These are phyloP conservation scores for Globisporangium abappressorium DNA, from an alignment of 352 stramenopile genomes.

Conservation along the genomic window DNA sequence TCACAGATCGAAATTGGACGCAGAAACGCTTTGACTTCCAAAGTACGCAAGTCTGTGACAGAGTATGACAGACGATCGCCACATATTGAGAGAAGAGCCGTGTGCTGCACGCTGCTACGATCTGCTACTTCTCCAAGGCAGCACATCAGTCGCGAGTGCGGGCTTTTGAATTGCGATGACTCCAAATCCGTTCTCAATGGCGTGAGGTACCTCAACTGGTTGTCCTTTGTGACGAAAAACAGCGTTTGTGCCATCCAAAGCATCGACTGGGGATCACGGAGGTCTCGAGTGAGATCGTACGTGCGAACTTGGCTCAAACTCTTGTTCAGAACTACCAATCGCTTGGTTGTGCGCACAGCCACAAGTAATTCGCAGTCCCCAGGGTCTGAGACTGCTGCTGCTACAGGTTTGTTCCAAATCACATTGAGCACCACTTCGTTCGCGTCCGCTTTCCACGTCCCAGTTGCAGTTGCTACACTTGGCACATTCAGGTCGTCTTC, in stretches of 20 bases:
- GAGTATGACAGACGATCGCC: slow-evolving; percentile 58
- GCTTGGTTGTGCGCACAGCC: slow-evolving; percentile 50
- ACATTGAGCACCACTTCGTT: slow-evolving; percentile 52
- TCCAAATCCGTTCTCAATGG: slow-evolving; percentile 23
- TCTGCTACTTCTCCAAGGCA: slow-evolving; percentile 19
- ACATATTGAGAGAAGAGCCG: slow-evolving; percentile 42
- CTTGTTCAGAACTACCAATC: slow-evolving; percentile 53
- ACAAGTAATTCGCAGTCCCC: slow-evolving; percentile 22
- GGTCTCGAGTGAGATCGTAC: slow-evolving; percentile 35
- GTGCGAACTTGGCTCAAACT: slow-evolving; percentile 32
- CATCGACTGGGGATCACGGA: slow-evolving; percentile 43
- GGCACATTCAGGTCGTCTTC: slow-evolving; percentile 47
- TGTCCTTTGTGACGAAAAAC: slow-evolving; percentile 43
- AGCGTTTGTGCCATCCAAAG: slow-evolving; percentile 74
- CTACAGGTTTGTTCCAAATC: slow-evolving; percentile 39
- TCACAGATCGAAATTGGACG: slow-evolving; percentile 51
- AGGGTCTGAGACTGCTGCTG: background rate
- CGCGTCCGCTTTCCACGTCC: slow-evolving; percentile 28
- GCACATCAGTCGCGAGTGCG: slow-evolving; percentile 26
- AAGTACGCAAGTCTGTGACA: slow-evolving; percentile 31
- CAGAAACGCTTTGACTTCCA: slow-evolving; percentile 36
- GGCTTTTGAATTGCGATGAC: slow-evolving; percentile 3
- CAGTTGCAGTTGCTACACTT: background rate
- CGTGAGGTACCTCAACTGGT: slow-evolving; percentile 56
- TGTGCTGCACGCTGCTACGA: slow-evolving; percentile 8